These are phyloP conservation scores for Madurella mycetomatis DNA, from an alignment of 2,329 filamentous ascomycete genomes.

Conservation along the genomic window DNA sequence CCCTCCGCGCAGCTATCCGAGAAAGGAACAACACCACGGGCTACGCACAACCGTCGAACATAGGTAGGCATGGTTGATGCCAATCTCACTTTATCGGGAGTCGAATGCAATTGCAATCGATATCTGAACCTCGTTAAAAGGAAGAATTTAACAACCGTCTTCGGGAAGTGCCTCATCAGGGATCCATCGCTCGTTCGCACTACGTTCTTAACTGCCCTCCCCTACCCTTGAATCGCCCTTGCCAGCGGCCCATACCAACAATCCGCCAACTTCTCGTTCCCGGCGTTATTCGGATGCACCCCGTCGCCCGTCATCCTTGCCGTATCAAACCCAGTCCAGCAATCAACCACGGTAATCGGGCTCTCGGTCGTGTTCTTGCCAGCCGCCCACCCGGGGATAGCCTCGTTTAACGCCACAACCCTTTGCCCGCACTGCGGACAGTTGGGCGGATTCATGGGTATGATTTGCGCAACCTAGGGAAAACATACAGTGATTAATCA, in stretches of 20 bases:
- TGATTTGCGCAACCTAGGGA: conserved; percentile 29
- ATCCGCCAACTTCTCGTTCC: conserved; percentile 30
- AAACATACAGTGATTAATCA: no score
- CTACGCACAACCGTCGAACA: no score
- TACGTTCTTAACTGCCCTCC: no score
- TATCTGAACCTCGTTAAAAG: no score
- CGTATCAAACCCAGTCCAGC: conserved; percentile 32
- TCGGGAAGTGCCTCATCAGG: no score
- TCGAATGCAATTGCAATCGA: no score
- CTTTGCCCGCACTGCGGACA: conserved; percentile 27
- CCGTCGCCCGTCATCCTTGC: conserved; percentile 30
- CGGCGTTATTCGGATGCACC: conserved; percentile 32
- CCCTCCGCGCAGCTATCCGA: no score
- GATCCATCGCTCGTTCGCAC: no score
- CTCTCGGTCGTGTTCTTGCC: conserved; percentile 25
- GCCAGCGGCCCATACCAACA: conserved; percentile 27
- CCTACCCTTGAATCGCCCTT: conserved; percentile 9
- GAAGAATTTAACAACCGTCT: no score
- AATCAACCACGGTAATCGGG: conserved; percentile 33
- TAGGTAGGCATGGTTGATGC: no score
- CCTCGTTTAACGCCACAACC: conserved; percentile 28
- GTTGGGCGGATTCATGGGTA: conserved; percentile 30
- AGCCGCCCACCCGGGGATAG: conserved; percentile 30
- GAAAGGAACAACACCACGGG: no score
- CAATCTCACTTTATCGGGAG: no score